phyloP scores from a whole-genome alignment of 139 green algal species.

The Edaphochlamys debaryana region DNA sequence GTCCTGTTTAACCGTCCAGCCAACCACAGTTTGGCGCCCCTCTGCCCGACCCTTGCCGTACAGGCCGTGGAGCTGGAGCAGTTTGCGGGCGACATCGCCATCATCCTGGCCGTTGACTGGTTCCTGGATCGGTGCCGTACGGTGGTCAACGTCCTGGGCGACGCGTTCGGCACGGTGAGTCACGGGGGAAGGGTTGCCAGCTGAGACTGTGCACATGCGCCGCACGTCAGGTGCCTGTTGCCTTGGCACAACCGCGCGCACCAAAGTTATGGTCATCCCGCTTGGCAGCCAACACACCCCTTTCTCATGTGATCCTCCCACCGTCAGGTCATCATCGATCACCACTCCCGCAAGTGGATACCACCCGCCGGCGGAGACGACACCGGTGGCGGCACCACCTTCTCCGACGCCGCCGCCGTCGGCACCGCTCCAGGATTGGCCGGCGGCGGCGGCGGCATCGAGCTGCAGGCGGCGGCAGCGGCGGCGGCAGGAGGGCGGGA shows the following conservation, averaged over 20 bases:
- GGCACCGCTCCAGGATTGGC: too few relatives aligned
- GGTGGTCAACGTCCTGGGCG: constrained; percentile 39
- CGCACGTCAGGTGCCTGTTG: neutral
- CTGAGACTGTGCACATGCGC: neutral
- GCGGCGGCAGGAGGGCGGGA: too few relatives aligned
- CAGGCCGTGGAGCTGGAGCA: constrained; percentile 35
- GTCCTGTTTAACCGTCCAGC: too few relatives aligned
- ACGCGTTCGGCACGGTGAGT: constrained; percentile 36
- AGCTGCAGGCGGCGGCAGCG: neutral
- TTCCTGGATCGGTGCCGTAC: constrained; percentile 44
- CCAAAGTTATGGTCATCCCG: too few relatives aligned
- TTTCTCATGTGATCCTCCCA: neutral
- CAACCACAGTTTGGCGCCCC: too few relatives aligned
- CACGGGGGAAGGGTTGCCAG: too few relatives aligned
- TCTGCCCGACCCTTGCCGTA: too few relatives aligned
- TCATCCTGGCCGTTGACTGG: constrained; percentile 40
- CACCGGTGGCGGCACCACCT: neutral
- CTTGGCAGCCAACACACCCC: neutral
- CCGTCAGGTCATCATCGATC: constrained; percentile 34
- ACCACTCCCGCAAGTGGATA: constrained; percentile 27
- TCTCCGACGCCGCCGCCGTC: neutral
- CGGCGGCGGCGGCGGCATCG: neutral
- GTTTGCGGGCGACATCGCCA: constrained; percentile 34
- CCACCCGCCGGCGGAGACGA: neutral
- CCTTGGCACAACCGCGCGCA: neutral